Base-by-base conservation (phyloP, 2,329 filamentous ascomycete genomes). In the Colletotrichum chlorophyti region DNA sequence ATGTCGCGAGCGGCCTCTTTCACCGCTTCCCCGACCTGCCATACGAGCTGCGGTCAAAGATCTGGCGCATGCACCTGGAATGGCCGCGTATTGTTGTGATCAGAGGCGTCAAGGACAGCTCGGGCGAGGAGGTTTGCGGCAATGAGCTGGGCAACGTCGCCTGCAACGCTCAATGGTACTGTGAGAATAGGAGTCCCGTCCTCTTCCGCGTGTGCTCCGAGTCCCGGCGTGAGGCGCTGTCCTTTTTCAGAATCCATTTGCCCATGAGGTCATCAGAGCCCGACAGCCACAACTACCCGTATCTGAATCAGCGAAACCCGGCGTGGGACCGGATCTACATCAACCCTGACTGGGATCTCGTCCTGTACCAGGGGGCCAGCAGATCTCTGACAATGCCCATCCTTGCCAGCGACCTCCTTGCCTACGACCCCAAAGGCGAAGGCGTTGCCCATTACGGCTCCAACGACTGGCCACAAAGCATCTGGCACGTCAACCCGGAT, bases 301-400 rank as follows among this genome's bases (percentile, higher is more conserved):
- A 46, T 27, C 26, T 43, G 31, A 51, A 51, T 37, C 57, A 57
- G 41, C 51, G 58, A 24, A 65, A 64, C 49, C 63, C 62, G 48
- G 53, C 47, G 12, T 53, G 58, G 49, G 40, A 60, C 26, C 47
- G 47, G 11, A 54, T 60, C 47, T 63, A 61, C 51, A 58, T 64
- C 26, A 63, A 64, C 47, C 63, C 63, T 14, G 60, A 65, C 24
- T 64, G 63, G 63, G 62, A 65, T 41, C 54, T 65, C 43, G 57
- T 65, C 7, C 43, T 65, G 9, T 64, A 55, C 51, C 38, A 59
- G 17, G 53, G 53, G 14, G 29, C 41, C 14, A 50, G 40, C 24
- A 32, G 40, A 8, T 32, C 51, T 8, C 29, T 64, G 15, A 51
- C 54, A 17, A 50, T 61, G 26, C 41, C 53, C 31, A 57, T 62